Base-by-base conservation (phyloP, 2,329 filamentous ascomycete species). In the Phialophora verrucosa region DNA sequence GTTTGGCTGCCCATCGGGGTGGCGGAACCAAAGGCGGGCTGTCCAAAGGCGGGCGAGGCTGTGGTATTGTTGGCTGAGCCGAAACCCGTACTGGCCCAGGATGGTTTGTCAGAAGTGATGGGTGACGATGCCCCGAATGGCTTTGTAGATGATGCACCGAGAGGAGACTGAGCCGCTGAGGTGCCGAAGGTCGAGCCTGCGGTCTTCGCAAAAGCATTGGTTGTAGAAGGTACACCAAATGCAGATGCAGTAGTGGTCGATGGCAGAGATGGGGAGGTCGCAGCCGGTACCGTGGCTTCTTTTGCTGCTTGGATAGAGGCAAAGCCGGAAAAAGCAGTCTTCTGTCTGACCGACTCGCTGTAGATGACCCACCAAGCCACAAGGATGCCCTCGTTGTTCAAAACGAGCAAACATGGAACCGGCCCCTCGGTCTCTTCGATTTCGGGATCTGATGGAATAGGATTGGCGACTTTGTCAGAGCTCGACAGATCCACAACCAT, bases 311-410 rank as follows among this genome's bases (percentile, higher is more conserved):
- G 57, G n/a, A 68, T 62, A 38, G 67, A 59, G 56, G 70, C 72
- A n/a, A 97, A 82, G 4, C 90, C 91, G 49, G 90, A 85, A 76
- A 93, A 98, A 0, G 87, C 86, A 6, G 87, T 87, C 3, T 89
- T 89, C 72, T 89, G 83, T 66, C 89, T 87, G 68, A 99, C 88
- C 1, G 94, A 93, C 50, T 96, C 92, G 42, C 90, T 87, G 79
- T 97, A 97, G 23, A 98, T 86, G 51, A 98, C 80, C 92, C 94
- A 97, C 93, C 94, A 99, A 12, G 88, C 85, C 54, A 87, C 88
- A 17, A 99, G 82, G 10, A 96, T 81, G 70, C 95, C 95, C 74
- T 97, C 92, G 71, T 97, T 90, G 67, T 96, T 98, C 17, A 99
- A 82, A 32, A 92, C 85, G 84, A 95, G 90, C 50, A 97, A 83